A percentile compares a stretch with the other conserved stretches of the same genome.
Evolutionary conservation across 495 filamentous ascomycete species (phyloP).

Genomic region (Aspergillus steynii): DNA sequence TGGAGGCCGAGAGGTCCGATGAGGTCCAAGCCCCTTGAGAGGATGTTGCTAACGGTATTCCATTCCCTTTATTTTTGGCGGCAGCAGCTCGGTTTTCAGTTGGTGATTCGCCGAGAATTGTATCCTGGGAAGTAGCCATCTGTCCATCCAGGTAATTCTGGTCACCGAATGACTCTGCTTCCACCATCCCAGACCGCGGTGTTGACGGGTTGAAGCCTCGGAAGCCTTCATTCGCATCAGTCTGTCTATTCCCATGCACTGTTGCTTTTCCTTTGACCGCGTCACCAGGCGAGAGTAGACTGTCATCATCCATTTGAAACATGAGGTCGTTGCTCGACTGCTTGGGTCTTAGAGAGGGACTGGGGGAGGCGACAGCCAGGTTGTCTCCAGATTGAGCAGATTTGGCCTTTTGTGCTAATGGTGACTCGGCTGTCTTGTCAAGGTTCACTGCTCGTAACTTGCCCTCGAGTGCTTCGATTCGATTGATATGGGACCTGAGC

Average conservation of each 20-base stretch:
- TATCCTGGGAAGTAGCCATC: conserved; percentile 33
- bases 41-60: conserved; percentile 15
- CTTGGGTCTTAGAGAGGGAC: conserved; percentile 64
- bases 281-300: conserved; percentile 27
- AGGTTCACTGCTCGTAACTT: conserved; percentile 44
- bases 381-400: conserved; percentile 45
- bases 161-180: conserved; percentile 31
- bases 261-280: conserved; percentile 33
- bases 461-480: conserved; percentile 56
- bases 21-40: conserved; percentile 60
- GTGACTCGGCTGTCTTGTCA: conserved; percentile 54
- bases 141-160: conserved; percentile 34
- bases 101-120: conserved; percentile 29
- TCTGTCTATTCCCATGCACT: conserved; percentile 23
- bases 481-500: conserved; percentile 58
- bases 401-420: conserved; percentile 54
- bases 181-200: conserved; percentile 31
- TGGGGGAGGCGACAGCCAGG: conserved; percentile 40
- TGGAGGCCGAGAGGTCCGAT: conserved; percentile 54
- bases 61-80: conserved; percentile 23
- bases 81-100: conserved; percentile 28
- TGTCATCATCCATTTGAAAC: conserved; percentile 93
- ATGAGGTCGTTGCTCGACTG: conserved; percentile 74
- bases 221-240: conserved; percentile 17
- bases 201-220: conserved; percentile 32